Base-by-base conservation (phyloP, 208 protist species). In the Herpetomonas tarakana region DNA sequence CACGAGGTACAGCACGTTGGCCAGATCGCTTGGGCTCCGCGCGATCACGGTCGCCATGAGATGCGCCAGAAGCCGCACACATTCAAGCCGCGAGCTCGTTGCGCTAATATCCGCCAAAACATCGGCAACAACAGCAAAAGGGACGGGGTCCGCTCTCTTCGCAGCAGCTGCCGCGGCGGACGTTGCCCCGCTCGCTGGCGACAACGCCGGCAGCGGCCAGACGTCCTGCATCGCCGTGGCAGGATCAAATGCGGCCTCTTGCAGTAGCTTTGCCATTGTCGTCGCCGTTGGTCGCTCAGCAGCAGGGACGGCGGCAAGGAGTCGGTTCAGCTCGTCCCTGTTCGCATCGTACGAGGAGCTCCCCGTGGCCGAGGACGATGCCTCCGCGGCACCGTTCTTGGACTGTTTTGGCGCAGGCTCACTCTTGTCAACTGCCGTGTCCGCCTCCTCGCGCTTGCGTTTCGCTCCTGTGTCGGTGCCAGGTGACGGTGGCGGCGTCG, bases 1-100 rank as follows among this genome's bases (percentile, higher is more conserved):
- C 9, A 89, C 86, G 21, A 99, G 67, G 74, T 99, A 99, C 22
- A 99, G 72, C 39, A 84, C 72, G 1, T 78, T 53, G 0, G 98
- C 60, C 16, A 99, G 63, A 55, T 98, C 93, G 4, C 66, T 52
- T 28, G 97, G 96, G 24, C 76, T 72, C 4, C 93, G 78, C 21
- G 68, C 51, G 24, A 98, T 81, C 2, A 98, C 81, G 0, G 86
- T 81, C 28, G 86, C 71, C 28, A 98, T 85, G 18, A 97, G 67
- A 22, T 88, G 83, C 0, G 87, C 78, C 2, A 99, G 78, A 14
- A 86, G 65, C 52, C 83, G 73, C 27, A 96, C 86, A 44, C 91
- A 97, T 55, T 95, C 80, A 3, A 98, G 78, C 12, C 96, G 79
- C 6, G 88, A 92, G 39, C 79, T 71, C 41, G 79, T 88, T 11